Conservation (phyloP, 1,139 yeast species). For the Yarrowia galli region DNA sequence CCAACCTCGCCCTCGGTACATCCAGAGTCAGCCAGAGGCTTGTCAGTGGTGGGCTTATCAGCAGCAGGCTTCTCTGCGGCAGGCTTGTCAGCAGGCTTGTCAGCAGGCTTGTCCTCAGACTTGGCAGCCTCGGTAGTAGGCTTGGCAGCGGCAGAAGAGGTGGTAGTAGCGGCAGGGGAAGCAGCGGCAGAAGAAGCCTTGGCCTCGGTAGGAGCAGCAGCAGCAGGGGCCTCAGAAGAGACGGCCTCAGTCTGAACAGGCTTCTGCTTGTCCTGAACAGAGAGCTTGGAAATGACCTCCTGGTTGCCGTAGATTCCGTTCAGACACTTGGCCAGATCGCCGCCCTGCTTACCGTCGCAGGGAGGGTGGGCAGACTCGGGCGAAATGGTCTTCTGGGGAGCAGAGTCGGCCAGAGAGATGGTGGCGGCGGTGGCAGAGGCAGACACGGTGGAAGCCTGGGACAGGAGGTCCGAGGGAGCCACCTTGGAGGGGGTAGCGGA, state of each 20-base stretch:
- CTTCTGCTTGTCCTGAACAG: slow-evolving; percentile 17
- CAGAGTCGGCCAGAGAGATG: slow-evolving; percentile 29
- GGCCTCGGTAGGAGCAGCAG: slow-evolving; percentile 30
- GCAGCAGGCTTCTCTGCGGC: not conserved
- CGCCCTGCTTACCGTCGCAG: slow-evolving; percentile 41
- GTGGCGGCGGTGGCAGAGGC: slow-evolving; percentile 19
- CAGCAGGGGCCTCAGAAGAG: slow-evolving; percentile 32
- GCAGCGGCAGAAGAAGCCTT: slow-evolving; percentile 14
- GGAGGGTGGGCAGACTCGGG: slow-evolving; percentile 38
- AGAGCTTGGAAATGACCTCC: slow-evolving; percentile 19
- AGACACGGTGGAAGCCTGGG: not conserved
- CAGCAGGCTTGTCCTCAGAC: slow-evolving; percentile 32
- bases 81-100: slow-evolving; percentile 36
- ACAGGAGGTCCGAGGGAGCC: not conserved
- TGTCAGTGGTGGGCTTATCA: slow-evolving; percentile 44
- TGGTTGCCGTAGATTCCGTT: slow-evolving; percentile 38
- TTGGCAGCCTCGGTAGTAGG: slow-evolving; percentile 40
- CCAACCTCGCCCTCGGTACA: slow-evolving; percentile 59
- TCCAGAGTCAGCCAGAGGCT: slow-evolving; percentile 16
- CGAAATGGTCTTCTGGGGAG: slow-evolving; percentile 39
- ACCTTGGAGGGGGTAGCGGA: not conserved
- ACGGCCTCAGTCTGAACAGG: not conserved
- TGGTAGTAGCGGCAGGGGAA: slow-evolving; percentile 8
- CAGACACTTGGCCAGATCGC: slow-evolving; percentile 40
- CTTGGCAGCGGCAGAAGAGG: slow-evolving; percentile 23